Evolutionary conservation across 2,329 filamentous ascomycete genomes (phyloP).

Genomic region (Metarhizium sp.): DNA sequence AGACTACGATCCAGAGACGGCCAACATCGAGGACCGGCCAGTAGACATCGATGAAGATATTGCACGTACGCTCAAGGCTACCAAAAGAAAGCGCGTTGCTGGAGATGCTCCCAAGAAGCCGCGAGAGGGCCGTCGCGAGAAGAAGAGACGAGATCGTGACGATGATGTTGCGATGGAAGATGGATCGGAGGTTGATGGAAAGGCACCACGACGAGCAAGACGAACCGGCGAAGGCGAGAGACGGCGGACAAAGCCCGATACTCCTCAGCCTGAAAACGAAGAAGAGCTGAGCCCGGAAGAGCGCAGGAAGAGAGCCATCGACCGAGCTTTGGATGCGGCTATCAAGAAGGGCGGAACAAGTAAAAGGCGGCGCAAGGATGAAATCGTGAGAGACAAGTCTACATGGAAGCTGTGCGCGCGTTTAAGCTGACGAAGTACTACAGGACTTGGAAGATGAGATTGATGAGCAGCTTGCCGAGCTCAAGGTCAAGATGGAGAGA

Average conservation of each 20-base stretch:
- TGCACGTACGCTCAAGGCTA: constrained; percentile 52
- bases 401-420: not conserved
- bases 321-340: constrained; percentile 79
- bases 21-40: constrained; percentile 53
- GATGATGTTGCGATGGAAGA: constrained; percentile 40
- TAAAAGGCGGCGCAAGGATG: constrained; percentile 73
- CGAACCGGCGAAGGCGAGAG: constrained; percentile 37
- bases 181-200: constrained; percentile 34
- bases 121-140: constrained; percentile 61
- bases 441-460: constrained; percentile 85
- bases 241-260: constrained; percentile 32
- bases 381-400: constrained; percentile 54
- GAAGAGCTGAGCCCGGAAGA: constrained; percentile 77
- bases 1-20: constrained; percentile 57
- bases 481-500: constrained; percentile 83
- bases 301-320: constrained; percentile 71
- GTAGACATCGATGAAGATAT: constrained; percentile 60
- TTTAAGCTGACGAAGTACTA: constrained; percentile 12
- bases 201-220: constrained; percentile 37
- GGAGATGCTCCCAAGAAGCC: constrained; percentile 62
- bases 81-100: constrained; percentile 55
- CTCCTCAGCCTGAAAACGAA: constrained; percentile 59
- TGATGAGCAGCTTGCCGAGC: constrained; percentile 78
- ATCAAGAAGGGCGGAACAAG: constrained; percentile 62
- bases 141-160: constrained; percentile 45